These are phyloP conservation scores for Pseudogymnoascus pannorum DNA, from an alignment of 2,329 filamentous ascomycete genomes.

Conservation along the genomic window DNA sequence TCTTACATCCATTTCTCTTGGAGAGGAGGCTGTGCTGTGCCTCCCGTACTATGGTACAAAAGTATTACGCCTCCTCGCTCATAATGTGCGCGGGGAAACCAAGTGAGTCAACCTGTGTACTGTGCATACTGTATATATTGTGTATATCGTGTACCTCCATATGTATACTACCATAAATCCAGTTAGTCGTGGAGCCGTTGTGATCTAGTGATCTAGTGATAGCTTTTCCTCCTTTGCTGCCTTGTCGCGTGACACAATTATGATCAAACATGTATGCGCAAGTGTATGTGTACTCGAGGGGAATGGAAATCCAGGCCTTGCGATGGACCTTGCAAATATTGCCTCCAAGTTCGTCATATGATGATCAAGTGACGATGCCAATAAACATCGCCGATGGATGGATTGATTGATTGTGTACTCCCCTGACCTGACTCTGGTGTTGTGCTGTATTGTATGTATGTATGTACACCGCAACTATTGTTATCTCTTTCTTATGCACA, in stretches of 20 bases:
- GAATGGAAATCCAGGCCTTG: neutral
- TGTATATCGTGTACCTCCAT: too few relatives aligned
- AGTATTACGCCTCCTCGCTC: neutral
- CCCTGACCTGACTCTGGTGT: too few relatives aligned
- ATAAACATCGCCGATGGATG: too few relatives aligned
- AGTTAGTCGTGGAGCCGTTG: too few relatives aligned
- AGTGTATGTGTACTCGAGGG: too few relatives aligned
- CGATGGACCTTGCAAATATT: neutral
- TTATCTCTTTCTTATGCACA: too few relatives aligned
- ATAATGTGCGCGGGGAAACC: neutral
- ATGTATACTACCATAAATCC: too few relatives aligned
- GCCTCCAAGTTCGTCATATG: neutral
- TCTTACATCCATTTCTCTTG: neutral
- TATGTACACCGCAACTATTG: too few relatives aligned
- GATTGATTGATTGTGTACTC: neutral
- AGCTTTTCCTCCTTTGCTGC: neutral
- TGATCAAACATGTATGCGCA: neutral
- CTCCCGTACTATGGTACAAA: too few relatives aligned
- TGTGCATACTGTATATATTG: too few relatives aligned
- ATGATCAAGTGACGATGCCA: neutral
- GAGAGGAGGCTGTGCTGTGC: constrained; percentile 2
- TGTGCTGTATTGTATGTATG: neutral
- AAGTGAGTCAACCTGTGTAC: neutral
- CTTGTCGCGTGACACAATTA: constrained; percentile 3
- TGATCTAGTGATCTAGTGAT: too few relatives aligned